A percentile compares a stretch with the other conserved stretches of the same genome.
phyloP scores from a whole-genome alignment of 163 green algal genomes.

The Scenedesmus sp. region DNA sequence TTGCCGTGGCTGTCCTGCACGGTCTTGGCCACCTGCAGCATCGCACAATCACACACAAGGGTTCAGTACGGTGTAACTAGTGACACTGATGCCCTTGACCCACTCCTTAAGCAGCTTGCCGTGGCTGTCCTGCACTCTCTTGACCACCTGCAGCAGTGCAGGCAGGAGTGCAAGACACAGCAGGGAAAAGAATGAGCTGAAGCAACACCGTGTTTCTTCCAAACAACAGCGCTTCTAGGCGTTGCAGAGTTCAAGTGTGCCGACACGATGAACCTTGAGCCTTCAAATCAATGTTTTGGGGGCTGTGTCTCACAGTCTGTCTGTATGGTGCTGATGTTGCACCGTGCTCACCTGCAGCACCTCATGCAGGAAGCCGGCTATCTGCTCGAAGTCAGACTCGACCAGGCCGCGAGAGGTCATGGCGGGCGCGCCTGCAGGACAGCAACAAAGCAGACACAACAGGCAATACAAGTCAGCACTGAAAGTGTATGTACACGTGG shows the following conservation, averaged over 20 bases:
- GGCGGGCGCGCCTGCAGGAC: conserved; percentile 77
- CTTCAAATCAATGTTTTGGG: neutral
- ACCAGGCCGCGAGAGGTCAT: conserved; percentile 95
- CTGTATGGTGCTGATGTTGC: neutral
- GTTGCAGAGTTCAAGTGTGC: too few species aligned
- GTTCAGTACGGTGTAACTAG: too few species aligned
- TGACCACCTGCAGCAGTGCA: conserved; percentile 75
- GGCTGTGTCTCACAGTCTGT: neutral
- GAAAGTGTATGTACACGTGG: neutral
- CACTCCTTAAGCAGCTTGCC: conserved; percentile 95
- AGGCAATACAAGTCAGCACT: neutral
- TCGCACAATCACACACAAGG: neutral
- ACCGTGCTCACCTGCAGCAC: conserved; percentile 73
- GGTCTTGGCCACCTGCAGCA: conserved; percentile 80
- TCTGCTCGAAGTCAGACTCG: conserved; percentile 90
- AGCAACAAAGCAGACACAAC: neutral
- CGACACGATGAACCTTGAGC: too few species aligned
- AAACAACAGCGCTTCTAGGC: too few species aligned
- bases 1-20: conserved; percentile 87
- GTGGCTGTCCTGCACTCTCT: conserved; percentile 81
- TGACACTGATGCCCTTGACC: conserved; percentile 71
- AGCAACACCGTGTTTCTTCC: too few species aligned
- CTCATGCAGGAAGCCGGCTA: conserved; percentile 92
- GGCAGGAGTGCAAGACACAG: neutral
- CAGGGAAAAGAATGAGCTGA: too few species aligned